Percentiles rank a stretch among this genome's conserved stretches.
Conservation (phyloP, 1,284 basidiomycete genomes). For the Leccinum griseonigrum region DNA sequence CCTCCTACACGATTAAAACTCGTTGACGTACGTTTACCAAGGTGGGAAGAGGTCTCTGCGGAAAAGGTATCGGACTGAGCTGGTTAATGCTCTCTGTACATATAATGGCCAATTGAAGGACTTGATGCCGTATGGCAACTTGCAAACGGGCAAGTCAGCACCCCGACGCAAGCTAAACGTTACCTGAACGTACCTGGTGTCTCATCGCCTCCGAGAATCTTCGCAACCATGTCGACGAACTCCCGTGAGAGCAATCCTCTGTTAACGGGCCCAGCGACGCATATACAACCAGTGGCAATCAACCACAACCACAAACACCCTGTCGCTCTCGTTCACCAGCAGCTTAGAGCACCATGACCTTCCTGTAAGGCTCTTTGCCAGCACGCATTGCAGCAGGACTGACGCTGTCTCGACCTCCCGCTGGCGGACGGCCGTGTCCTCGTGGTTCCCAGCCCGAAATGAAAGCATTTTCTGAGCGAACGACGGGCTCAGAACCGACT, state of each 20-base stretch:
- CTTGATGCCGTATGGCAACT: conserved; percentile 52
- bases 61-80: conserved; percentile 66
- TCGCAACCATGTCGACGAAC: conserved; percentile 46
- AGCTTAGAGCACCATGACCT: conserved; percentile 59
- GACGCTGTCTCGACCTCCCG: conserved; percentile 38
- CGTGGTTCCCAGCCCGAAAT: conserved; percentile 26
- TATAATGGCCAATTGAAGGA: conserved; percentile 54
- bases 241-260: conserved; percentile 35
- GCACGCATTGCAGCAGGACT: conserved; percentile 37
- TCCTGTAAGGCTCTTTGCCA: conserved; percentile 56
- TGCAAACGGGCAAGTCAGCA: conserved; percentile 6
- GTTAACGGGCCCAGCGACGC: background rate
- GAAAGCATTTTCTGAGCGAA: conserved; percentile 42
- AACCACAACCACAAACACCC: conserved; percentile 48
- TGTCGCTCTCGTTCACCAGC: conserved; percentile 57
- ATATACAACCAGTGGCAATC: conserved; percentile 1
- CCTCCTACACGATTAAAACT: background rate
- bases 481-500: conserved; percentile 51
- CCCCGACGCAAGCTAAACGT: background rate
- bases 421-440: conserved; percentile 39
- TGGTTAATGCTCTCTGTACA: conserved; percentile 58
- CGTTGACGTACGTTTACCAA: conserved; percentile 43
- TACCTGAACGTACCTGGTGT: conserved; percentile 40
- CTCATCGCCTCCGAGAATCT: conserved; percentile 41
- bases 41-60: conserved; percentile 53